Evolutionary conservation across 768 basidiomycete genomes (phyloP), one percentile per base, ranked within the genome.

Genomic region (Mycena venus): DNA sequence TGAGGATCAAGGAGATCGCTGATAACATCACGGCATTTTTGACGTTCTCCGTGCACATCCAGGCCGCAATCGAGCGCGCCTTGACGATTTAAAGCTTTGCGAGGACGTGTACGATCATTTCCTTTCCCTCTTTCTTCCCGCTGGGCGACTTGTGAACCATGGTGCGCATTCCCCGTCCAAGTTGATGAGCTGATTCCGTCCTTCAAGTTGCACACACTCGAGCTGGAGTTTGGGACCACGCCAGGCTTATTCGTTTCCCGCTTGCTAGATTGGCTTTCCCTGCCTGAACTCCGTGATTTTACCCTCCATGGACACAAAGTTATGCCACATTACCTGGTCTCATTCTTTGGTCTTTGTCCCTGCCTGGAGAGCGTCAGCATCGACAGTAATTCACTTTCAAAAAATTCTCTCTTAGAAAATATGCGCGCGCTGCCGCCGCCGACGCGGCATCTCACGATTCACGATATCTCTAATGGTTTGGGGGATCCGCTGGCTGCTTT

Each of bases 91-190:
- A n/a, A n/a, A n/a, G n/a, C n/a, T n/a, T n/a, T n/a, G n/a, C n/a
- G n/a, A n/a, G n/a, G n/a, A n/a, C n/a, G n/a, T 19, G 21, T n/a
- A 25, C 36, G 17, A 25, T 44, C 40, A 11, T 36, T 59, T 71
- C 32, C 27, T 40, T 47, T 31, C 34, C 47, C n/a, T n/a, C n/a
- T n/a, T 21, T 55, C 49, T 56, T 36, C 27, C 15, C 72, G 72
- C 72, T 73, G 72, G 36, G 29, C 72, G 72, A 73, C 58, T 68
- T 14, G 58, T 42, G 27, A 51, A 53, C 11, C 58, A 73, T 73
- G 72, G 72, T 73, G 36, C 7, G 34, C 53, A 21, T 31, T 36
- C 23, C 23, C 12, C 15, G 15, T 61, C 4, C 36, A n/a, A 15
- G 17, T 10, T 11, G 2, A 5, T 1, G 25, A 56, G 42, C 2